phyloP scores from a whole-genome alignment of 1,284 basidiomycete genomes.

The Xerocomus amazonicus region DNA sequence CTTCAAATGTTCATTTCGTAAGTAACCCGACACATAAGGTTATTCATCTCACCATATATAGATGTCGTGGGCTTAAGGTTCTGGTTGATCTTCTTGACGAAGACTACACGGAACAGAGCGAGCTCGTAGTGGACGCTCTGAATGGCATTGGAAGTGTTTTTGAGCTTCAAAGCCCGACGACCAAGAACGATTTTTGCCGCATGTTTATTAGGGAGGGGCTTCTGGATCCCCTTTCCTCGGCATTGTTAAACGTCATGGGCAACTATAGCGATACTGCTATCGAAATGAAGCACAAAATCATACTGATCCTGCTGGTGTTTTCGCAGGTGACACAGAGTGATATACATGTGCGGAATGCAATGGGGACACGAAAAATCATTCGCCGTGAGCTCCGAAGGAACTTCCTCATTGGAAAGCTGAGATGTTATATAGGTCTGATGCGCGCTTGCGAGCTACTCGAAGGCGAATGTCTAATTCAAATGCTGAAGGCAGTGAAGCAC shows the following conservation, averaged over 20 bases:
- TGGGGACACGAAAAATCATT: constrained; percentile 87
- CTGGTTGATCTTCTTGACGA: constrained; percentile 95
- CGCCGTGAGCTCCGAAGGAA: constrained; percentile 58
- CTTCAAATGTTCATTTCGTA: constrained; percentile 97
- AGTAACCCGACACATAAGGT: constrained; percentile 32
- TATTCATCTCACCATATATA: constrained; percentile 31
- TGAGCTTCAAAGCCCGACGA: constrained; percentile 91
- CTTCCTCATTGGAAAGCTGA: constrained; percentile 9
- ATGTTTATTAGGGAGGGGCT: constrained; percentile 97
- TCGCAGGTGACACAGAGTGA: constrained; percentile 95
- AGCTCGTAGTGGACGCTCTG: constrained; percentile 91
- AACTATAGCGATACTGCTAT: constrained; percentile 64
- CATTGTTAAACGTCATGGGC: constrained; percentile 83
- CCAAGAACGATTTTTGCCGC: constrained; percentile 96
- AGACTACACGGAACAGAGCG: constrained; percentile 85
- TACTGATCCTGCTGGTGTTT: constrained; percentile 89
- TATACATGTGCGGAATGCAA: constrained; percentile 85
- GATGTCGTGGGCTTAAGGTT: constrained; percentile 90
- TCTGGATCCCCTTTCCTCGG: constrained; percentile 88
- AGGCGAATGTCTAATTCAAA: constrained; percentile 79
- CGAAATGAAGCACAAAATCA: constrained; percentile 84
- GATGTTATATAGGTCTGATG: constrained; percentile 58
- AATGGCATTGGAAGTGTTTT: constrained; percentile 95
- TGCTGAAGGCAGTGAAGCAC: constrained; percentile 95
- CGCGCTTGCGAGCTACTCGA: constrained; percentile 82